Conservation (phyloP, 352 stramenopile species). For the Globisporangium cylindrosporum region DNA sequence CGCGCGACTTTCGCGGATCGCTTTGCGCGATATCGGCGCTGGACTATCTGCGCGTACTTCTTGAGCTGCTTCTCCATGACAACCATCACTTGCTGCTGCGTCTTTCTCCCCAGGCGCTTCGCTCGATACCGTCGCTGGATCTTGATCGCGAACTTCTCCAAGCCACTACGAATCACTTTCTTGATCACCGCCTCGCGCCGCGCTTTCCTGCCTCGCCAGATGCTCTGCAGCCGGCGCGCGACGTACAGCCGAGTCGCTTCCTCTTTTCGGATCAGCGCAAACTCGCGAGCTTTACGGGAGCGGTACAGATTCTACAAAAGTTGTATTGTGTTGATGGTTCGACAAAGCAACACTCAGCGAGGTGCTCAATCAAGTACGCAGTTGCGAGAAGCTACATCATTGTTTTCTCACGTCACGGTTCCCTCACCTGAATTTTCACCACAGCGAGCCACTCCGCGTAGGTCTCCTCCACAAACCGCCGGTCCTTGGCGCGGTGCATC, state of each 20-base stretch:
- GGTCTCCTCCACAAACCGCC: slow-evolving; percentile 56
- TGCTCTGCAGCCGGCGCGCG: slow-evolving; percentile 51
- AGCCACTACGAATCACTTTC: slow-evolving; percentile 40
- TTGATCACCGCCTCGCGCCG: slow-evolving; percentile 45
- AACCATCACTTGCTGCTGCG: slow-evolving; percentile 31
- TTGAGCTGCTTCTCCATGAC: slow-evolving; percentile 47
- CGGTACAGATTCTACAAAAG: slow-evolving; percentile 58
- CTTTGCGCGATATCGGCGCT: slow-evolving; percentile 58
- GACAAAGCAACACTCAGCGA: background rate
- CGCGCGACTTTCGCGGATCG: slow-evolving; percentile 39
- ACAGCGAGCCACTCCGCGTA: slow-evolving; percentile 53
- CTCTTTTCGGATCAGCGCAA: slow-evolving; percentile 32
- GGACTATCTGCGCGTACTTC: slow-evolving; percentile 41
- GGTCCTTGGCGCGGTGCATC: slow-evolving; percentile 60
- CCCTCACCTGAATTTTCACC: slow-evolving; percentile 50
- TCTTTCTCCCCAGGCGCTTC: slow-evolving; percentile 28
- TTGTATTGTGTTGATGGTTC: background rate
- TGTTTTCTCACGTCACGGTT: background rate
- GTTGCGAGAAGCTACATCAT: background rate
- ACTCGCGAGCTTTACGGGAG: slow-evolving; percentile 31
- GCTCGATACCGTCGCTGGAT: slow-evolving; percentile 73
- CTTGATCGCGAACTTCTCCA: slow-evolving; percentile 48
- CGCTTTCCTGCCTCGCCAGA: slow-evolving; percentile 55
- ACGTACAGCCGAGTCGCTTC: slow-evolving; percentile 40
- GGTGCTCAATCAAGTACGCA: background rate